Conservation (phyloP, 2,329 filamentous ascomycete species). For the Phoma herbarum region DNA sequence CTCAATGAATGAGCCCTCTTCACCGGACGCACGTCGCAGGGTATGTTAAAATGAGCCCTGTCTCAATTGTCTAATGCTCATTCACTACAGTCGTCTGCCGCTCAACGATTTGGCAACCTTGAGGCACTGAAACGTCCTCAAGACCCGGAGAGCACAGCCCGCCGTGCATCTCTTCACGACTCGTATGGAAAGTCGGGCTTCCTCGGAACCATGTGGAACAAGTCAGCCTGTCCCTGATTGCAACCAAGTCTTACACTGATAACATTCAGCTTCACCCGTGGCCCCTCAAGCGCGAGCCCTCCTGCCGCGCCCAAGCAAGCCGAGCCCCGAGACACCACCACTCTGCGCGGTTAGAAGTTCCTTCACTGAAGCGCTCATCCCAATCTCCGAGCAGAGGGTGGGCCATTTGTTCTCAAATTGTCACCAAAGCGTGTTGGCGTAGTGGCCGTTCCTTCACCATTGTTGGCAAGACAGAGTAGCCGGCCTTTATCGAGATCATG, state of each 20-base stretch:
- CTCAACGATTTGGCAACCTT: conserved; percentile 42
- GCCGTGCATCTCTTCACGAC: conserved; percentile 46
- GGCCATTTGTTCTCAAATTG: not conserved
- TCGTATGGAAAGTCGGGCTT: conserved; percentile 46
- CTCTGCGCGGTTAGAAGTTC: conserved; percentile 33
- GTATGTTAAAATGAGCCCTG: conserved; percentile 24
- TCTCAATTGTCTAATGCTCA: conserved; percentile 13
- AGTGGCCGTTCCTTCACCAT: not conserved
- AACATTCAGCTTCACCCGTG: conserved; percentile 44
- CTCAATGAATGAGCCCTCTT: conserved; percentile 31
- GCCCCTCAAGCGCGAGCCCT: conserved; percentile 23
- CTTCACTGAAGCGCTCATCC: not conserved
- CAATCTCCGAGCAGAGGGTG: conserved; percentile 22
- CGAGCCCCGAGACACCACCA: conserved; percentile 37
- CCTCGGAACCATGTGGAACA: conserved; percentile 48
- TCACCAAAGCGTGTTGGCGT: not conserved
- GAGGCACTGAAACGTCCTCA: conserved; percentile 48
- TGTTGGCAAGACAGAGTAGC: not conserved
- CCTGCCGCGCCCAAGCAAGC: conserved; percentile 23
- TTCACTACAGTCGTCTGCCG: conserved; percentile 38
- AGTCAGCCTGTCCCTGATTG: conserved; percentile 26
- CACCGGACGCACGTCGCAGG: conserved; percentile 40
- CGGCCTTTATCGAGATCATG: not conserved
- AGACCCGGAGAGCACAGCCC: conserved; percentile 36
- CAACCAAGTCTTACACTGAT: conserved; percentile 16